Conservation (phyloP, 768 basidiomycete genomes). For the Dacryopinax primogenitus region DNA sequence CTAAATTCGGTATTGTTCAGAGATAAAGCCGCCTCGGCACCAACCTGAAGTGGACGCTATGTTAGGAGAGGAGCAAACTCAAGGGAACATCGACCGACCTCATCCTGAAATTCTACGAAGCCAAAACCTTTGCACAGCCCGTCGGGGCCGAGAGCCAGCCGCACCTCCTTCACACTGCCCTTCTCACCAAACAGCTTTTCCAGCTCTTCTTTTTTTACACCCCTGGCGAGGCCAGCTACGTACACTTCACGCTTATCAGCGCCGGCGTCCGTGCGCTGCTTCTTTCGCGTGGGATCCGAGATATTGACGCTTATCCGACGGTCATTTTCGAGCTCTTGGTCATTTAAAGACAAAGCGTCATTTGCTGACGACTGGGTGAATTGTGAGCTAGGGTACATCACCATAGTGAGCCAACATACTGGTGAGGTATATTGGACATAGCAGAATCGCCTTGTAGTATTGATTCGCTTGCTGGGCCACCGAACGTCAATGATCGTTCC, state of each 20-base stretch:
- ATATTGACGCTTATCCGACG: slow-evolving; percentile 62
- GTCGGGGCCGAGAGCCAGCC: slow-evolving; percentile 59
- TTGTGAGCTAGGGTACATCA: slow-evolving; percentile 25
- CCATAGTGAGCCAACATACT: slow-evolving; percentile 35
- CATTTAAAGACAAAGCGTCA: slow-evolving; percentile 66
- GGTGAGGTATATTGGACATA: slow-evolving; percentile 85
- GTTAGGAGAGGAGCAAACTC: not conserved
- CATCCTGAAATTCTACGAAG: slow-evolving; percentile 79
- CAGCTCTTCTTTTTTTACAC: slow-evolving; percentile 63
- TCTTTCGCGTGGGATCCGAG: slow-evolving; percentile 81
- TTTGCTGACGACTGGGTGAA: slow-evolving; percentile 41
- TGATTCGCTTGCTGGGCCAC: slow-evolving; percentile 98
- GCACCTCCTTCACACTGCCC: slow-evolving; percentile 67
- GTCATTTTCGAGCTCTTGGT: slow-evolving; percentile 56
- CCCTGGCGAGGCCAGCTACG: slow-evolving; percentile 72
- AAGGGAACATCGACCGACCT: slow-evolving; percentile 36
- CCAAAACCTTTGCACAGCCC: slow-evolving; percentile 73
- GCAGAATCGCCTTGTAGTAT: slow-evolving; percentile 78
- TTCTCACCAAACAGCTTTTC: slow-evolving; percentile 75
- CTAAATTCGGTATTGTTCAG: slow-evolving; percentile 83
- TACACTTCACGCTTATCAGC: slow-evolving; percentile 77
- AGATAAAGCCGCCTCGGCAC: slow-evolving; percentile 55
- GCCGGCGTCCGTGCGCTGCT: slow-evolving; percentile 78
- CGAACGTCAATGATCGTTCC: slow-evolving; percentile 87
- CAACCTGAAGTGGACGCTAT: slow-evolving; percentile 34